A percentile compares a stretch with the other conserved stretches of the same genome.
Evolutionary conservation across 257 asterid genomes (phyloP).

Genomic region (Schizonepeta tenuifolia): DNA sequence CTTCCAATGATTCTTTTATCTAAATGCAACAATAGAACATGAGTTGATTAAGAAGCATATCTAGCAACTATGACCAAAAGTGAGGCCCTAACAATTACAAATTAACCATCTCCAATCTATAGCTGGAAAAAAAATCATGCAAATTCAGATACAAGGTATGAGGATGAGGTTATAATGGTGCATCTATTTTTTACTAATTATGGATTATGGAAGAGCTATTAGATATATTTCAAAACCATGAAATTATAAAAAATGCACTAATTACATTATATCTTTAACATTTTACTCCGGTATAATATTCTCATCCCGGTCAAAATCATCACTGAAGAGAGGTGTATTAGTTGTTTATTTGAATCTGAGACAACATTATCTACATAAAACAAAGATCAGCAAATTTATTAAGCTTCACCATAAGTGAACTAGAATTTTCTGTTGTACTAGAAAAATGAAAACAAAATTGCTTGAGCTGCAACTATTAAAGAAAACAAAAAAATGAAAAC

Average conservation of each 20-base stretch:
- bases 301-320: constrained; percentile 23
- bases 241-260: constrained; percentile 21
- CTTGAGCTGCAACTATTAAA: too few relatives aligned
- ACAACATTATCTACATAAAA: too few relatives aligned
- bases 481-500: too few relatives aligned
- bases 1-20: too few relatives aligned
- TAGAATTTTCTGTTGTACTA: too few relatives aligned
- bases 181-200: constrained; percentile 20
- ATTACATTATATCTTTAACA: constrained; percentile 17
- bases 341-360: constrained; percentile 22
- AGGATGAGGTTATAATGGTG: constrained; percentile 11
- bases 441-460: too few relatives aligned
- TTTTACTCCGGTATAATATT: constrained; percentile 12
- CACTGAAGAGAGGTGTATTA: neutral
- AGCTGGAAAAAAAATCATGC: neutral
- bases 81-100: constrained; percentile 15
- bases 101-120: constrained; percentile 10
- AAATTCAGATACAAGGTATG: constrained; percentile 21
- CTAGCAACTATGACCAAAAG: constrained; percentile 15
- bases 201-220: constrained; percentile 15
- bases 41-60: too few relatives aligned
- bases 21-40: too few relatives aligned
- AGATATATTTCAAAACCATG: constrained; percentile 25
- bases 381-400: too few relatives aligned
- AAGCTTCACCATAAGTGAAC: too few relatives aligned